Conservation (phyloP, 1,284 basidiomycete genomes). For the Tetrapyrgos nigripes region DNA sequence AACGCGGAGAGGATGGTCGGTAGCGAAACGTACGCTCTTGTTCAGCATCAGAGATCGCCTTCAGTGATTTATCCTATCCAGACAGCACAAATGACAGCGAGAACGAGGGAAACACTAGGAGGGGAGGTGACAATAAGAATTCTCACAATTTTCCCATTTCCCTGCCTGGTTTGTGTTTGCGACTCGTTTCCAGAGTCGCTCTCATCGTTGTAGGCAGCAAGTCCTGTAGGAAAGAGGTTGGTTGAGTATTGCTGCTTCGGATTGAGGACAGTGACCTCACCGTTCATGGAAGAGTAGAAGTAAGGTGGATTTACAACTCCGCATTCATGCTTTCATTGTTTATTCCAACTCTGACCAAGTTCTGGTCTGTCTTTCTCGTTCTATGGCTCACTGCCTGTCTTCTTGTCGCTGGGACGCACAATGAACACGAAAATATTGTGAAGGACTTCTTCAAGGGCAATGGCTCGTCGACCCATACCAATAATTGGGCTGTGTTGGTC, state of each 20-base stretch:
- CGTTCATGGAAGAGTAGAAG: not conserved
- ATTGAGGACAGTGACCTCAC: not conserved
- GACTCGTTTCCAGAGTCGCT: constrained; percentile 60
- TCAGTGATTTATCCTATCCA: constrained; percentile 70
- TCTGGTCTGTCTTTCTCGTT: not conserved
- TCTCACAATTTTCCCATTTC: constrained; percentile 63
- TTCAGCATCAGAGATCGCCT: constrained; percentile 42
- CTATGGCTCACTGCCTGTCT: not conserved
- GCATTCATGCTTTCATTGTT: not conserved
- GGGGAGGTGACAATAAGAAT: constrained; percentile 45
- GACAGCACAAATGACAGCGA: constrained; percentile 61
- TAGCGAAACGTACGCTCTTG: constrained; percentile 59
- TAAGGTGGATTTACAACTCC: not conserved
- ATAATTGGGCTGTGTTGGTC: constrained; percentile 98
- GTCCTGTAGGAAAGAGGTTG: constrained; percentile 43
- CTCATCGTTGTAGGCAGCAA: constrained; percentile 71
- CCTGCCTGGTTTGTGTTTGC: constrained; percentile 33
- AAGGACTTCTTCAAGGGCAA: constrained; percentile 30
- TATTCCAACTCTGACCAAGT: not conserved
- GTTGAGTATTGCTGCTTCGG: not conserved
- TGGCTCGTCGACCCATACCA: constrained; percentile 66
- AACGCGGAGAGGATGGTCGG: constrained; percentile 3
- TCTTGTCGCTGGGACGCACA: not conserved
- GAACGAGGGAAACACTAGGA: constrained; percentile 69
- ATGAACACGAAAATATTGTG: constrained; percentile 21